A percentile compares a stretch with the other conserved stretches of the same genome.
Conservation (phyloP, 441 rosid genomes). For the Gossypium trilobum region DNA sequence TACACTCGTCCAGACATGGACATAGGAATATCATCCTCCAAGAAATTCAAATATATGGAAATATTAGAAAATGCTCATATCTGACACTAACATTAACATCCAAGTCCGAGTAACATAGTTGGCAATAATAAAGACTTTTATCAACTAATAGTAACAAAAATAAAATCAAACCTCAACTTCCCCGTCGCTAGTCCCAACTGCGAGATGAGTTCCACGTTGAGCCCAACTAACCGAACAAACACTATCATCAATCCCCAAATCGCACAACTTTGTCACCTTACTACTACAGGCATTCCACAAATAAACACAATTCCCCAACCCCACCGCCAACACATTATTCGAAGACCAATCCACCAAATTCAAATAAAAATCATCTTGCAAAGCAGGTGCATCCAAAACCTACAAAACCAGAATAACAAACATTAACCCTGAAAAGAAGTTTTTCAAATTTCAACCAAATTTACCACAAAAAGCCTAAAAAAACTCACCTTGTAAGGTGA, state of each 20-base stretch:
- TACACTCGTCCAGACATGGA: neutral
- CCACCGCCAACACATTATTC: slow-evolving; percentile 81
- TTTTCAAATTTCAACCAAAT: neutral
- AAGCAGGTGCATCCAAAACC: slow-evolving; percentile 94
- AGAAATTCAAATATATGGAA: neutral
- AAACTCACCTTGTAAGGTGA: slow-evolving; percentile 75
- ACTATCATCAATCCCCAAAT: slow-evolving; percentile 71
- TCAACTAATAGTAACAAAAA: neutral
- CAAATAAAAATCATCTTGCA: slow-evolving; percentile 96
- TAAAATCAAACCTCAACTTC: slow-evolving; percentile 61
- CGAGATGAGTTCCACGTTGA: slow-evolving; percentile 64
- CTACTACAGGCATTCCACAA: slow-evolving; percentile 96
- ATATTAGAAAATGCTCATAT: neutral
- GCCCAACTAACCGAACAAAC: slow-evolving; percentile 96
- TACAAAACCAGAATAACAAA: slow-evolving; percentile 20
- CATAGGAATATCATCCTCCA: neutral
- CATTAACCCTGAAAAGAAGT: neutral
- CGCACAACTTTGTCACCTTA: slow-evolving; percentile 90
- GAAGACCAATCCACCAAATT: slow-evolving; percentile 94
- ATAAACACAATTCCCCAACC: slow-evolving; percentile 82
- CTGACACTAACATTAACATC: neutral
- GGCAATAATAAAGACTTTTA: neutral
- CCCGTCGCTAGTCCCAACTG: slow-evolving; percentile 82
- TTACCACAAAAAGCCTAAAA: neutral
- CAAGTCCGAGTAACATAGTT: neutral